Conservation (phyloP, 2,329 filamentous ascomycete species). For the Zelopaecilomyces penicillatus region DNA sequence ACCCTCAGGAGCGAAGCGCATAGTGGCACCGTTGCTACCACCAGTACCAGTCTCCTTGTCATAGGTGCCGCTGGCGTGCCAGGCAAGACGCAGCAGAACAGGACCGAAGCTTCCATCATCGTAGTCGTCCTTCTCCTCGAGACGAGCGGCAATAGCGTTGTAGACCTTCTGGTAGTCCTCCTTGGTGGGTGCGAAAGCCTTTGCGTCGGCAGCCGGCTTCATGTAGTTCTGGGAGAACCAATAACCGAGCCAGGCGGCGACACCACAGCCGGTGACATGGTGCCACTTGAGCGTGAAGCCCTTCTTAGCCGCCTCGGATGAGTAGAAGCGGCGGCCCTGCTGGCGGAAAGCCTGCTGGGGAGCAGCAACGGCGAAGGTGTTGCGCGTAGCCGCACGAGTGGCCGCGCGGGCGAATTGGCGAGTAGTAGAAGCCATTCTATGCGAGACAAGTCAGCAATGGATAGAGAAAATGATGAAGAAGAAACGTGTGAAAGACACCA, state of each 20-base stretch:
- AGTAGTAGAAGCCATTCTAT: constrained; percentile 34
- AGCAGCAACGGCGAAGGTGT: constrained; percentile 48
- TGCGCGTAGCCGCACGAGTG: constrained; percentile 48
- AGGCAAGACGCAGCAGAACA: constrained; percentile 81
- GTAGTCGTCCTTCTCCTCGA: constrained; percentile 89
- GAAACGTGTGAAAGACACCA: too few relatives aligned
- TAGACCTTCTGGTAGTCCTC: constrained; percentile 96
- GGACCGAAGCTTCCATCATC: constrained; percentile 95
- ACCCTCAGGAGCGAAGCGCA: constrained; percentile 86
- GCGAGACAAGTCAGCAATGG: neutral
- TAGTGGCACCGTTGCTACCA: constrained; percentile 92
- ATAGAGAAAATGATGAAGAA: too few relatives aligned
- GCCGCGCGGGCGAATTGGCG: constrained; percentile 50
- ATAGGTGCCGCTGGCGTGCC: constrained; percentile 90
- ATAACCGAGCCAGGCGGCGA: constrained; percentile 53
- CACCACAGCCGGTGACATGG: constrained; percentile 26
- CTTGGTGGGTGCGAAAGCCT: constrained; percentile 63
- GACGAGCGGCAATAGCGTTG: constrained; percentile 67
- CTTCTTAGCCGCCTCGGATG: constrained; percentile 55
- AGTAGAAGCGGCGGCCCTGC: constrained; percentile 70
- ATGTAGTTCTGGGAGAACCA: constrained; percentile 54
- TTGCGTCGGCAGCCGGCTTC: constrained; percentile 38
- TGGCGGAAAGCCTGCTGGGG: constrained; percentile 64
- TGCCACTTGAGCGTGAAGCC: constrained; percentile 35
- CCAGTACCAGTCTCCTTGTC: constrained; percentile 83